A percentile compares a stretch with the other conserved stretches of the same genome.
These are phyloP conservation scores for Dictyostelium discoideum DNA, from an alignment of 78 protist genomes.

Conservation along the genomic window DNA sequence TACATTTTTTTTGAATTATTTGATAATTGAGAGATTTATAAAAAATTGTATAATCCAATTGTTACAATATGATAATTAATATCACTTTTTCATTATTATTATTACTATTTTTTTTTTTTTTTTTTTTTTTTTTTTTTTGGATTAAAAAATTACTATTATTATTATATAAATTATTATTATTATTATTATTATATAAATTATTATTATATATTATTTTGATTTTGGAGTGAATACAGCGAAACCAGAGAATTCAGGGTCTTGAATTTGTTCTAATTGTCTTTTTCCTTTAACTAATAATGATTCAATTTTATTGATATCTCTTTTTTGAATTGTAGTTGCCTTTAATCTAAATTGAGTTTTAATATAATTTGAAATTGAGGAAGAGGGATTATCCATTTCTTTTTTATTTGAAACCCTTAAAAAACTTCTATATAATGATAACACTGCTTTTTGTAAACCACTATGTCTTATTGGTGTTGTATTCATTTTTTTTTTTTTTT, in stretches of 20 bases:
- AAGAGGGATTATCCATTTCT: background rate
- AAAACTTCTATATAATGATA: slow-evolving; percentile 61
- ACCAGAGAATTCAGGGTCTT: slow-evolving; percentile 17
- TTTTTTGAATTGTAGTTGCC: slow-evolving; percentile 28
- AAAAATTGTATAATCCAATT: no score
- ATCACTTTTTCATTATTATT: background rate
- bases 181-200: no score
- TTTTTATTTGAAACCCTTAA: slow-evolving; percentile 28
- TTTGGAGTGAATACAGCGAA: slow-evolving; percentile 42
- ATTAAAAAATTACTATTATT: no score
- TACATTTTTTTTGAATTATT: background rate
- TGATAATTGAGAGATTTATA: background rate
- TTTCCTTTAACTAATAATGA: slow-evolving; percentile 28
- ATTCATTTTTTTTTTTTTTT: background rate
- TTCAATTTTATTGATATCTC: slow-evolving; percentile 70
- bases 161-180: no score
- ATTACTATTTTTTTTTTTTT: background rate
- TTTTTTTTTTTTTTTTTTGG: background rate
- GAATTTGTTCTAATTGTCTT: slow-evolving; percentile 37
- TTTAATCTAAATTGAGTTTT: slow-evolving; percentile 45
- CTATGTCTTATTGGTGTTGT: slow-evolving; percentile 32
- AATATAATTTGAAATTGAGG: slow-evolving; percentile 26
- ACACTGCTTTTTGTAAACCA: slow-evolving; percentile 64
- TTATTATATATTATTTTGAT: background rate
- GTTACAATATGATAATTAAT: no score